These are phyloP conservation scores for Chaetomidium leptoderma DNA, from an alignment of 495 filamentous ascomycete species.

Conservation along the genomic window DNA sequence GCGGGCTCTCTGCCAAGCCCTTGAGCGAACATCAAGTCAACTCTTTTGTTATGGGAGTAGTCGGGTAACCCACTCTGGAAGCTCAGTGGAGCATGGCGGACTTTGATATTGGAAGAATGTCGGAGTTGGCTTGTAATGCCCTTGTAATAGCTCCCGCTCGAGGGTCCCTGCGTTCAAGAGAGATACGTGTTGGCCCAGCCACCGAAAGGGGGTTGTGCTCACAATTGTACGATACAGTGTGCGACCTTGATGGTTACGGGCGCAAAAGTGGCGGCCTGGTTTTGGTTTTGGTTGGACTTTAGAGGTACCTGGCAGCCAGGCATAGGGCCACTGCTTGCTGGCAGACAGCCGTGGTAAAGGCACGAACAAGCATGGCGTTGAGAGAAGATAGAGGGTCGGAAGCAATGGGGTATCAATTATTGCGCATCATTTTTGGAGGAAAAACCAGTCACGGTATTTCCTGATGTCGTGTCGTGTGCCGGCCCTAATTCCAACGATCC, in stretches of 20 bases:
- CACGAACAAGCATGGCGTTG: constrained; percentile 16
- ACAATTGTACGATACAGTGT: constrained; percentile 11
- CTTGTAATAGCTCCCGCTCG: not conserved
- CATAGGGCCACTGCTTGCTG: constrained; percentile 1
- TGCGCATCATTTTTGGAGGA: not conserved
- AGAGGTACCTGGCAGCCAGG: not conserved
- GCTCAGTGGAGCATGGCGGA: not conserved
- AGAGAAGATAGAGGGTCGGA: constrained; percentile 13
- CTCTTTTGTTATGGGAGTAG: not conserved
- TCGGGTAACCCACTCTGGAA: no score
- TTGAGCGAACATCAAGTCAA: not conserved
- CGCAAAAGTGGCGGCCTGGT: not conserved
- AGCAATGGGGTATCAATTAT: constrained; percentile 12
- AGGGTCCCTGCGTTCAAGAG: not conserved
- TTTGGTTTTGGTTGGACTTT: constrained; percentile 10
- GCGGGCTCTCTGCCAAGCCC: not conserved
- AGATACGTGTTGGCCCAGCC: not conserved
- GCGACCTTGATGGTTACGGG: not conserved
- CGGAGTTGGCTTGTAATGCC: not conserved
- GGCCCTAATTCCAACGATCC: not conserved
- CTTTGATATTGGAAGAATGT: not conserved
- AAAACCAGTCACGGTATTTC: not conserved
- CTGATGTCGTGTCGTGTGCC: not conserved
- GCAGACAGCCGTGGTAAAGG: not conserved
- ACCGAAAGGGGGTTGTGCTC: not conserved